A percentile compares a stretch with the other conserved stretches of the same genome.
These are phyloP conservation scores for Penicillium chermesinum DNA, from an alignment of 495 filamentous ascomycete species.

Conservation along the genomic window DNA sequence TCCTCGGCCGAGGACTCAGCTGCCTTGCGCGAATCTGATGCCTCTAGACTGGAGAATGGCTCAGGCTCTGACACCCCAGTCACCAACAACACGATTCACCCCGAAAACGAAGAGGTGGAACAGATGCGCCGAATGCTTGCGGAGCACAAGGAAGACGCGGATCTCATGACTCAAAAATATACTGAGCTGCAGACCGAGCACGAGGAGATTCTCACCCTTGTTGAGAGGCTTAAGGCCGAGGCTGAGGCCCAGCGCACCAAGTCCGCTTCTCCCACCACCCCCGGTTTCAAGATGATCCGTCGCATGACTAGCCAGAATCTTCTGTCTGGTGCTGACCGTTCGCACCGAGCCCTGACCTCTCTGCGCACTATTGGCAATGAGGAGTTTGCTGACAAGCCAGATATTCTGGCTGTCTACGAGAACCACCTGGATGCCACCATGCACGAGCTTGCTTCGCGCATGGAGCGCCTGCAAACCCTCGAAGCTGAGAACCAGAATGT, in stretches of 20 bases:
- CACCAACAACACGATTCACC: slow-evolving; percentile 20
- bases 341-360: slow-evolving; percentile 85
- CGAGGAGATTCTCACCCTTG: slow-evolving; percentile 70
- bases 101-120: slow-evolving; percentile 60
- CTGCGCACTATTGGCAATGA: slow-evolving; percentile 82
- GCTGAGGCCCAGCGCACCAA: slow-evolving; percentile 75
- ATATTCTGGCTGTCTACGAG: slow-evolving; percentile 88
- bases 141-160: slow-evolving; percentile 72
- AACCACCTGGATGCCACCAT: slow-evolving; percentile 85
- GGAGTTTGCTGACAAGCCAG: slow-evolving; percentile 74
- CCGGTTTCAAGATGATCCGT: slow-evolving; percentile 64
- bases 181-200: slow-evolving; percentile 76
- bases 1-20: slow-evolving; percentile 87
- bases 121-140: slow-evolving; percentile 60
- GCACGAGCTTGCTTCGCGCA: slow-evolving; percentile 81
- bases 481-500: slow-evolving; percentile 78
- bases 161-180: slow-evolving; percentile 69
- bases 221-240: slow-evolving; percentile 85
- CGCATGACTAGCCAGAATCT: slow-evolving; percentile 92
- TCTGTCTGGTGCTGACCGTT: slow-evolving; percentile 76
- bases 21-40: slow-evolving; percentile 57
- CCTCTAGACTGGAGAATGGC: slow-evolving; percentile 26
- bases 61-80: slow-evolving; percentile 9
- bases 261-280: slow-evolving; percentile 57
- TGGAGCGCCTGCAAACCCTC: slow-evolving; percentile 82